Conservation (phyloP, 2,329 filamentous ascomycete genomes). For the Thermomyces lanuginosus region DNA sequence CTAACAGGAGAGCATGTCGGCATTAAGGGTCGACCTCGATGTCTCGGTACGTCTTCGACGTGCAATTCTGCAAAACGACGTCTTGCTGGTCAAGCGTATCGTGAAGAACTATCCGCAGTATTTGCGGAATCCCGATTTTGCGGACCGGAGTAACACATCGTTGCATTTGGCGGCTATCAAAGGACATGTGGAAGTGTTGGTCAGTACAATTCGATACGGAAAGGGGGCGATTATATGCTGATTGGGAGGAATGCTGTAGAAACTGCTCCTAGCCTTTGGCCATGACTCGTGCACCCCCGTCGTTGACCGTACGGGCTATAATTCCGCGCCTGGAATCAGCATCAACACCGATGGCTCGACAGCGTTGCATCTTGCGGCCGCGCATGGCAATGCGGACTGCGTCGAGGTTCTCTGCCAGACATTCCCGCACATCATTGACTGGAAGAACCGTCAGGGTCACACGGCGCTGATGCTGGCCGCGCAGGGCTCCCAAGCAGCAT, state of each 20-base stretch:
- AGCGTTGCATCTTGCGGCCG: conserved; percentile 62
- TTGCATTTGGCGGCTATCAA: conserved; percentile 65
- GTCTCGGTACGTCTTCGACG: conserved; percentile 61
- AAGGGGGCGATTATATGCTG: too few species aligned
- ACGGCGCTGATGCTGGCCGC: conserved; percentile 30
- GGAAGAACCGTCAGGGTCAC: conserved; percentile 50
- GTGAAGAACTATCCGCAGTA: conserved; percentile 53
- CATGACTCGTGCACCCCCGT: conserved; percentile 45
- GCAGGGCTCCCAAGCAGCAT: conserved; percentile 11
- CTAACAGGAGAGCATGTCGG: too few species aligned
- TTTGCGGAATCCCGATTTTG: conserved; percentile 64
- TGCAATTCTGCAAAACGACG: conserved; percentile 61
- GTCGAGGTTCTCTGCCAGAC: conserved; percentile 53
- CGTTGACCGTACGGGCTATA: conserved; percentile 13
- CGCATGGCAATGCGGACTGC: conserved; percentile 52
- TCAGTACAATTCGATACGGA: conserved; percentile 15
- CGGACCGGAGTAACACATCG: conserved; percentile 63
- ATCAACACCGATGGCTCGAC: conserved; percentile 69
- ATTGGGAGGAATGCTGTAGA: conserved; percentile 21
- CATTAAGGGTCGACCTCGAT: conserved; percentile 12
- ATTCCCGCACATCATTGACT: conserved; percentile 47
- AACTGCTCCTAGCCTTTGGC: conserved; percentile 52
- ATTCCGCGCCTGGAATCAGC: conserved; percentile 39
- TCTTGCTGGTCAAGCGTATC: conserved; percentile 59
- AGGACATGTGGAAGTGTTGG: conserved; percentile 52